Evolutionary conservation across 352 stramenopile genomes (phyloP), one percentile per base, ranked within the genome.

Genomic region (Phytophthora colocasiae): DNA sequence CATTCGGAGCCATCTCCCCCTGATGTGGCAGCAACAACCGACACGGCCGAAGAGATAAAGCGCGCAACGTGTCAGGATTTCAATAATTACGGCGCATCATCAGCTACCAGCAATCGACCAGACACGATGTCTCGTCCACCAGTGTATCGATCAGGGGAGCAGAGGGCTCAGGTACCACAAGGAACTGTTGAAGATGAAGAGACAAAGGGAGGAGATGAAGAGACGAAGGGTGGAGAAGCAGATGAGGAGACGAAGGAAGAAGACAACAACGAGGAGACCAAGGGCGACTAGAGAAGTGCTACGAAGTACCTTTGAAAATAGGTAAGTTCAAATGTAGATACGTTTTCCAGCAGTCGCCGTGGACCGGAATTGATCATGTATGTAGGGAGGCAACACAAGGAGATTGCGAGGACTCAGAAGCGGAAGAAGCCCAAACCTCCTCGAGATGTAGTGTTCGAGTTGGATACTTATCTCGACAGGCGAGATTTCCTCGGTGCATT

Each of bases 401-500:
- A 36, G 32, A 17, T 22, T 26, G 15, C 14, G 36, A n/a, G 34
- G 7, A 6, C n/a, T 14, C 53, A 45, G 17, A 55, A 46, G 45
- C 36, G 48, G 14, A 62, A 27, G 47, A 64, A 40, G 24, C 6
- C 6, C 11, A 68, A 63, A 6, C 6, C 50, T 22, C 5, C 10
- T 22, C 46, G 27, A 12, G 43, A 75, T 15, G 19, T 24, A 5
- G 54, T 76, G 34, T 69, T 79, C 24, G 71, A 87, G 12, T 60
- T 90, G 44, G 58, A 80, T 7, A 69, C 59, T 27, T 87, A 85
- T 24, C 50, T 90, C n/a, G 55, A 71, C 1, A 60, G 27, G 5
- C 76, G 73, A 11, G 81, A 90, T 48, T 90, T 81, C 50, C 59
- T 46, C 10, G 81, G 79, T 2, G 81, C 72, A 22, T 49, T 89